Conservation (phyloP, 305 asterid species). For the Andrographis paniculata region DNA sequence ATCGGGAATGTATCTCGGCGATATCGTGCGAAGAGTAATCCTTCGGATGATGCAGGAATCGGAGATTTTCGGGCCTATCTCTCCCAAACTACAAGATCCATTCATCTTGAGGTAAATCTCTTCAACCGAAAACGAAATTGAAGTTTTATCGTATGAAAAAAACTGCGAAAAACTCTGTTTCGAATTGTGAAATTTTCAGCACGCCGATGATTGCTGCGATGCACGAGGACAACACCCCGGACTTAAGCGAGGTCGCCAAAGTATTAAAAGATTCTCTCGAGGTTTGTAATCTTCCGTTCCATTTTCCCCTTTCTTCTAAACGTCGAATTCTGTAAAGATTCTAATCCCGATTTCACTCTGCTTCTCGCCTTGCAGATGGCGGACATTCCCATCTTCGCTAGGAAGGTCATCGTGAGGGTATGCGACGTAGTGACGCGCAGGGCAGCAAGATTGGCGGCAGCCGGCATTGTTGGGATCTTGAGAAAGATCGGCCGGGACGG, state of each 20-base stretch:
- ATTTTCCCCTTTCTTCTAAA: constrained; percentile 1
- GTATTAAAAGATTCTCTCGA: constrained; percentile 51
- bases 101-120: constrained; percentile 78
- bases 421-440: constrained; percentile 76
- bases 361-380: constrained; percentile 38
- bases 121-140: too few relatives aligned
- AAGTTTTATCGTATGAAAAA: too few relatives aligned
- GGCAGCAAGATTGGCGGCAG: constrained; percentile 87
- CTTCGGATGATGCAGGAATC: constrained; percentile 65
- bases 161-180: too few relatives aligned
- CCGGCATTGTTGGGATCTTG: constrained; percentile 74
- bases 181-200: constrained; percentile 27
- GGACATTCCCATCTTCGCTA: constrained; percentile 47
- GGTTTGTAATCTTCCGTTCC: constrained; percentile 26
- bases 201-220: constrained; percentile 73
- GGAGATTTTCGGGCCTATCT: constrained; percentile 48
- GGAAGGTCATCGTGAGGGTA: constrained; percentile 65
- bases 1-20: constrained; percentile 93
- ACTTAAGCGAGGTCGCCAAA: constrained; percentile 59
- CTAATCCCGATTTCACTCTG: constrained; percentile 1
- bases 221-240: constrained; percentile 81
- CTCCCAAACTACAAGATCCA: constrained; percentile 52
- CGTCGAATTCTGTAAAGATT: background rate
- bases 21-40: constrained; percentile 75
- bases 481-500: constrained; percentile 89